phyloP scores from a whole-genome alignment of 345 rosid species.

The Populus deltoides region DNA sequence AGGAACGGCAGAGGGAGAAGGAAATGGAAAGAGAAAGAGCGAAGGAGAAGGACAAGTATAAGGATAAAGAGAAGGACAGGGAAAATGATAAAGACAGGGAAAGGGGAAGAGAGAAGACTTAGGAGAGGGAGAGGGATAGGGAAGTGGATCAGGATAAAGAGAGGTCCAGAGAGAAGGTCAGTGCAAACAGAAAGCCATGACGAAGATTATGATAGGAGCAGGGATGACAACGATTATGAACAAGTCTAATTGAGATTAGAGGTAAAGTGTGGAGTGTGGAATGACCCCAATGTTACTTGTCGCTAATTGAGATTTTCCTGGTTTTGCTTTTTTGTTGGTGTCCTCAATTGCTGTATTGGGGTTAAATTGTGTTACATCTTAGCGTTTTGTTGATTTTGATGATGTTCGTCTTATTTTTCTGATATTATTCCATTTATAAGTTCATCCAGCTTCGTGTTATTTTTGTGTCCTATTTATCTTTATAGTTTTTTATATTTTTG shows the following conservation, averaged over 20 bases:
- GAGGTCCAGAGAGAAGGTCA: constrained; percentile 32
- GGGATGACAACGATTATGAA: constrained; percentile 38
- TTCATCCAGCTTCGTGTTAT: background rate
- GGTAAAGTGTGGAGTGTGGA: too few relatives aligned
- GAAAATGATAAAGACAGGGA: constrained; percentile 39
- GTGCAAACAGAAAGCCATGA: constrained; percentile 29
- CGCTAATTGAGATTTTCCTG: background rate
- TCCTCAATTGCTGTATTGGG: background rate
- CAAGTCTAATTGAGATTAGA: too few relatives aligned
- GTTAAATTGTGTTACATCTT: background rate
- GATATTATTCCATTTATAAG: background rate
- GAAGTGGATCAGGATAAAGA: constrained; percentile 46
- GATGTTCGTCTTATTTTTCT: background rate
- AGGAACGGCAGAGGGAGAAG: constrained; percentile 23
- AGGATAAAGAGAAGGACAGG: constrained; percentile 39
- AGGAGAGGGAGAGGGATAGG: constrained; percentile 45
- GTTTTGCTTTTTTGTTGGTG: background rate
- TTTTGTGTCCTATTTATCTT: background rate
- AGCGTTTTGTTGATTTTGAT: background rate
- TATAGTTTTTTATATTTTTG: background rate
- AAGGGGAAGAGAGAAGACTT: constrained; percentile 42
- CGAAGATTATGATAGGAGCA: constrained; percentile 33
- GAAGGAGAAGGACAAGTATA: constrained; percentile 33
- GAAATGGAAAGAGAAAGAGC: constrained; percentile 28
- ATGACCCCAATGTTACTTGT: background rate